Evolutionary conservation across 257 asterid species (phyloP).

Genomic region (Sherardia arvensis): DNA sequence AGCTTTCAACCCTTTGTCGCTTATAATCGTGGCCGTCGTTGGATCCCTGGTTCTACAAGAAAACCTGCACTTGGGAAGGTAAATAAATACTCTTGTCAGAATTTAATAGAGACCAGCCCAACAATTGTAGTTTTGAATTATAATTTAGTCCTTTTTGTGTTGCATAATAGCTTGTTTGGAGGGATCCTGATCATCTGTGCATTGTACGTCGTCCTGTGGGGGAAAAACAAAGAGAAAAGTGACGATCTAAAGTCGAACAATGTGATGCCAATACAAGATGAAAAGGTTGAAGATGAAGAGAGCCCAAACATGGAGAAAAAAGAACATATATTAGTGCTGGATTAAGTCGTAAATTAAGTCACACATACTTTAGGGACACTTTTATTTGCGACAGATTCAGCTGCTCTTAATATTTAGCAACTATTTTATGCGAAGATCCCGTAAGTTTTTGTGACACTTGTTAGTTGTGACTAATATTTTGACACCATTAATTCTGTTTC

Average conservation of each 20-base stretch:
- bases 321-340: not conserved
- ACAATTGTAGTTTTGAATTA: not conserved
- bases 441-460: too few relatives aligned
- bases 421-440: too few relatives aligned
- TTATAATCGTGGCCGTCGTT: slow-evolving; percentile 22
- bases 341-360: too few relatives aligned
- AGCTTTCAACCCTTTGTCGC: slow-evolving; percentile 25
- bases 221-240: not conserved
- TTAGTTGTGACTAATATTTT: too few relatives aligned
- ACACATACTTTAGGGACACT: too few relatives aligned
- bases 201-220: not conserved
- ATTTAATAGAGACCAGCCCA: not conserved
- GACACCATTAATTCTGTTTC: too few relatives aligned
- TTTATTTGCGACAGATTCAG: too few relatives aligned
- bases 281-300: not conserved
- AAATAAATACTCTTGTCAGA: not conserved
- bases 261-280: not conserved
- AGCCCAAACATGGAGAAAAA: not conserved
- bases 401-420: too few relatives aligned
- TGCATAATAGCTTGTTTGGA: not conserved
- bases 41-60: slow-evolving; percentile 22
- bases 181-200: not conserved
- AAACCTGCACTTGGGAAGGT: slow-evolving; percentile 30
- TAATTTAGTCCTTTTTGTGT: not conserved
- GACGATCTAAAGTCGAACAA: not conserved